Evolutionary conservation across 768 basidiomycete species (phyloP).

Genomic region (Lactarius deliciosus): DNA sequence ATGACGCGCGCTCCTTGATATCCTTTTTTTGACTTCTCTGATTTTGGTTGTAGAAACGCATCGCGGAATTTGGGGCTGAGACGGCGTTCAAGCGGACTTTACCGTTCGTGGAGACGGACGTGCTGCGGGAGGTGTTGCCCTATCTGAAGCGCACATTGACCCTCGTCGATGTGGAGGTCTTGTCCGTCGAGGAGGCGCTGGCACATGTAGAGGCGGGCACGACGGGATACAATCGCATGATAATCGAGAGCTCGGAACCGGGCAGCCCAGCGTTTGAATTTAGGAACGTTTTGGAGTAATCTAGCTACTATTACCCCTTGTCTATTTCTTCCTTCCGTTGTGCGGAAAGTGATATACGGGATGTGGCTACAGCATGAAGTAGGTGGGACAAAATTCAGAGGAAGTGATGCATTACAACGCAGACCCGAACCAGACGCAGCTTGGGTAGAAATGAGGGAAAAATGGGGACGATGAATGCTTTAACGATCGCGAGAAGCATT

Average conservation of each 20-base stretch:
- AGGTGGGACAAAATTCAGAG: too few species aligned
- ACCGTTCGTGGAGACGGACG: constrained; percentile 78
- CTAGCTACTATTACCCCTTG: neutral
- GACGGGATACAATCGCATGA: constrained; percentile 59
- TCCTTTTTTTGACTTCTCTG: constrained; percentile 9
- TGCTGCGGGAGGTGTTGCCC: constrained; percentile 66
- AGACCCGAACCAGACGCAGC: too few species aligned
- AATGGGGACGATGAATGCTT: too few species aligned
- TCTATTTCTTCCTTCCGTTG: neutral
- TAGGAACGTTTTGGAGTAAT: constrained; percentile 53
- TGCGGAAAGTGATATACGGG: neutral
- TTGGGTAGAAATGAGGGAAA: too few species aligned
- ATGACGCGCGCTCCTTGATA: neutral
- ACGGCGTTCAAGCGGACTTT: constrained; percentile 80
- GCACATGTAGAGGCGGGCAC: constrained; percentile 44
- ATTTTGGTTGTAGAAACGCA: constrained; percentile 63
- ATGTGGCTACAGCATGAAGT: too few species aligned
- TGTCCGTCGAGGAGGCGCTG: constrained; percentile 66
- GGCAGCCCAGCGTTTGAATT: constrained; percentile 86
- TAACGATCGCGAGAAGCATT: too few species aligned
- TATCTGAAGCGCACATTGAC: constrained; percentile 79
- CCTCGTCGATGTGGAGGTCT: constrained; percentile 67
- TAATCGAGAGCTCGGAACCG: constrained; percentile 87
- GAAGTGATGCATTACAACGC: too few species aligned
- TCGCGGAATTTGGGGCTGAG: constrained; percentile 69